Conservation (phyloP, 768 basidiomycete genomes). For the Mycena indigotica region DNA sequence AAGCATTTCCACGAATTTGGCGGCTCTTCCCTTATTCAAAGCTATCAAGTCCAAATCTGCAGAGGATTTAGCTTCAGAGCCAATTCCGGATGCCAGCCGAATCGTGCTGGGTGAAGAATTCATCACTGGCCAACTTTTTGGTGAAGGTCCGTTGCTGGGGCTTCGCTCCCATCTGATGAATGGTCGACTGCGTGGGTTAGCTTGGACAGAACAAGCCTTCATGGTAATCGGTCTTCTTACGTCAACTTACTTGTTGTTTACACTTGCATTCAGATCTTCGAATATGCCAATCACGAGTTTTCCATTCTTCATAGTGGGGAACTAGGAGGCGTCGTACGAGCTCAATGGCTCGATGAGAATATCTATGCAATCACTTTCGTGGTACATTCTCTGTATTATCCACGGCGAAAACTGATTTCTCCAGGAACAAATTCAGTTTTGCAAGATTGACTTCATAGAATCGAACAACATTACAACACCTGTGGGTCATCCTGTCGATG, state of each 20-base stretch:
- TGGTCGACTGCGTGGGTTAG: slow-evolving; percentile 40
- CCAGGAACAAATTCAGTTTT: slow-evolving; percentile 45
- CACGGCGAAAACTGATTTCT: slow-evolving; percentile 1
- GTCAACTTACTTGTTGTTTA: slow-evolving; percentile 2
- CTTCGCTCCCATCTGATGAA: slow-evolving; percentile 29
- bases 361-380: slow-evolving; percentile 43
- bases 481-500: background rate
- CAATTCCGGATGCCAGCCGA: slow-evolving; percentile 27
- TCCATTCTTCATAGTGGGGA: slow-evolving; percentile 32
- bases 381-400: slow-evolving; percentile 28
- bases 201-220: slow-evolving; percentile 50
- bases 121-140: slow-evolving; percentile 36
- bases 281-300: slow-evolving; percentile 34
- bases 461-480: slow-evolving; percentile 35
- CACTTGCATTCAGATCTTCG: slow-evolving; percentile 37
- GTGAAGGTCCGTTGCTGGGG: slow-evolving; percentile 29
- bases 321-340: slow-evolving; percentile 31
- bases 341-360: slow-evolving; percentile 42
- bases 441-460: slow-evolving; percentile 36
- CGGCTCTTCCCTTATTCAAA: slow-evolving; percentile 61
- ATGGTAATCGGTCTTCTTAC: slow-evolving; percentile 34
- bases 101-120: slow-evolving; percentile 35
- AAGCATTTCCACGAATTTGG: slow-evolving; percentile 26
- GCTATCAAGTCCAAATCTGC: slow-evolving; percentile 49
- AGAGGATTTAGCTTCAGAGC: slow-evolving; percentile 41